Base-by-base conservation (phyloP, 371 early-diverging fungal genomes). In the Mucor velutinosus region DNA sequence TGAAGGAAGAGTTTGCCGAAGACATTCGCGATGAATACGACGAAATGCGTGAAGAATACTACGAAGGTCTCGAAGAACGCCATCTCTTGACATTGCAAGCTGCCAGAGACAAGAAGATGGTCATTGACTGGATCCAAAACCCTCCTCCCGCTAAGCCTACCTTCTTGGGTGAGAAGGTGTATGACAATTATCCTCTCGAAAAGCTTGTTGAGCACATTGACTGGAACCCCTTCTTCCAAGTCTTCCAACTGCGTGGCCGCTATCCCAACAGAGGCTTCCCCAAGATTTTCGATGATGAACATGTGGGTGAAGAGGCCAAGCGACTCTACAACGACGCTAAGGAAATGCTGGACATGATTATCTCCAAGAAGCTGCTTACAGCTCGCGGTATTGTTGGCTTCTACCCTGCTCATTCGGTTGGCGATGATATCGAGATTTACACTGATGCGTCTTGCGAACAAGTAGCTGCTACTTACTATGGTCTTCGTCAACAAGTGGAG, bases 161-260 rank as follows among this genome's bases (percentile, higher is more conserved):
- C 58, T 88, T 91, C 77, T 68, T 94, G 60, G 97, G 97, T 57
- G 90, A 90, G 57, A 89, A 89, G 73, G 80, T 92, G n/a, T 89
- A 90, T 67, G 81, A 91, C 62, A 81, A 93, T 61, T 87, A 87
- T 73, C 91, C 92, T 57, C 85, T 97, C 32, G 83, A 85, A 47
- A 71, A 82, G 33, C 78, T 96, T 4, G 71, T 93, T 23, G 77
- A 83, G 12, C 93, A 89, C 68, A 96, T 97, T 60, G 97, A 97
- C 76, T 97, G 97, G 96, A 97, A 95, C 64, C 97, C 97, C 19
- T 93, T 97, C 87, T 97, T 97, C 90, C 95, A 96, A 77, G 93
- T 93, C 23, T 97, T 96, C 93, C 96, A 96, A 79, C 86, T 97
- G 23, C 88, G 96, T 33, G 96, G 97, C 61, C 92, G 92, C 65